Evolutionary conservation across 495 filamentous ascomycete species (phyloP).

Genomic region (Bacidia gigantensis): DNA sequence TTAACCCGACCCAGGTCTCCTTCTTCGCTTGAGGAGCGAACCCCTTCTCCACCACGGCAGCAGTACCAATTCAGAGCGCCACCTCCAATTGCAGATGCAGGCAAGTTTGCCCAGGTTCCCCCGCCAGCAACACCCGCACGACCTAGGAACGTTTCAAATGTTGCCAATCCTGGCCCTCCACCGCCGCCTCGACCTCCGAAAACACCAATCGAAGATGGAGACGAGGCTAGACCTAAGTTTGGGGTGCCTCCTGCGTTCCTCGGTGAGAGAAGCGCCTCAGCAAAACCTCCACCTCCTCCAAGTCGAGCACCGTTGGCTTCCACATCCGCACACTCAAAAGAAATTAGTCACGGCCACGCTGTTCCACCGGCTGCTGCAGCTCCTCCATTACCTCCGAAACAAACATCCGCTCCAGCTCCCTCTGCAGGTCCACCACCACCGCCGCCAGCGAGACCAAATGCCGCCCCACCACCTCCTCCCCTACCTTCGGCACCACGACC

Average conservation of each 20-base stretch:
- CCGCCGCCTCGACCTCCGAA: slow-evolving; percentile 84
- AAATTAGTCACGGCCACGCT: slow-evolving; percentile 26
- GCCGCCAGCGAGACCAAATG: slow-evolving; percentile 34
- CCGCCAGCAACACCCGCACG: slow-evolving; percentile 38
- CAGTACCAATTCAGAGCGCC: slow-evolving; percentile 56
- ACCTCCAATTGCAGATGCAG: slow-evolving; percentile 74
- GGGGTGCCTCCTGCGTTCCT: slow-evolving; percentile 74
- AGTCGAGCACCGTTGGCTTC: slow-evolving; percentile 50
- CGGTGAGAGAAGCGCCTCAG: slow-evolving; percentile 47
- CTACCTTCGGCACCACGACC: slow-evolving; percentile 23
- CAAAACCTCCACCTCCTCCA: slow-evolving; percentile 60
- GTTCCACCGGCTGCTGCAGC: slow-evolving; percentile 30
- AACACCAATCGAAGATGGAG: slow-evolving; percentile 57
- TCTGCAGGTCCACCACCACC: slow-evolving; percentile 41
- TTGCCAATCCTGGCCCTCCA: slow-evolving; percentile 55
- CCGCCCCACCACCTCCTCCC: slow-evolving; percentile 37
- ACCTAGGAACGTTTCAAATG: slow-evolving; percentile 41
- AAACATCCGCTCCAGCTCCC: slow-evolving; percentile 28
- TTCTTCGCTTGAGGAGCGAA: slow-evolving; percentile 22
- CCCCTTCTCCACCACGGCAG: slow-evolving; percentile 35
- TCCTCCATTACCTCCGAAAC: slow-evolving; percentile 62
- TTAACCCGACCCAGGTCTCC: slow-evolving; percentile 40
- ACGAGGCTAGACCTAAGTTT: slow-evolving; percentile 40
- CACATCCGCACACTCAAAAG: slow-evolving; percentile 50
- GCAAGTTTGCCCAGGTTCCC: slow-evolving; percentile 54